Conservation (phyloP, 768 basidiomycete genomes). For the Cubamyces lactineus region DNA sequence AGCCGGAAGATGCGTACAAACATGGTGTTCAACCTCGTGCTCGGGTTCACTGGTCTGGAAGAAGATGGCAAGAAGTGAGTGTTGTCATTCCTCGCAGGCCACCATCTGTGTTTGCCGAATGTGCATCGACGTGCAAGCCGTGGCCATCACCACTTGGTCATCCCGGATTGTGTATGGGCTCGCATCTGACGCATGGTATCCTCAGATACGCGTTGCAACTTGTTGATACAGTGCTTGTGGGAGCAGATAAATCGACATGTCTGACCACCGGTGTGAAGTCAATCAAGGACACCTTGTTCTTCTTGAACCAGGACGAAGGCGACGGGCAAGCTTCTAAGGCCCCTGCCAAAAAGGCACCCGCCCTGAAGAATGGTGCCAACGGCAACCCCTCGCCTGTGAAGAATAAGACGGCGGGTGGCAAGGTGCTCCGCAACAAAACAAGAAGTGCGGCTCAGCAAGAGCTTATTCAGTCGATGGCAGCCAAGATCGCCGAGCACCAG, state of each 20-base stretch:
- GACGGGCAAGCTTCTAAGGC: slow-evolving; percentile 61
- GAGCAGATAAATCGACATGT: slow-evolving; percentile 61
- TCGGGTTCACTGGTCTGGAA: slow-evolving; percentile 89
- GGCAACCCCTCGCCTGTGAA: slow-evolving; percentile 66
- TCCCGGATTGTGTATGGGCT: neutral
- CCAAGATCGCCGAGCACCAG: slow-evolving; percentile 89
- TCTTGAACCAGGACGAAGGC: slow-evolving; percentile 62
- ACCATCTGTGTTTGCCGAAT: neutral
- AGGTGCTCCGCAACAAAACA: slow-evolving; percentile 89
- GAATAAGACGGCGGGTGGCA: slow-evolving; percentile 76
- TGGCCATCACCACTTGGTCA: neutral
- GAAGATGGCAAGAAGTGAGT: slow-evolving; percentile 75
- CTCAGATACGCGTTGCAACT: slow-evolving; percentile 85
- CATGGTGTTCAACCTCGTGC: slow-evolving; percentile 84
- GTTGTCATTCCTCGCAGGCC: neutral
- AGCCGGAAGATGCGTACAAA: slow-evolving; percentile 65
- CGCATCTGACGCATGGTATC: neutral
- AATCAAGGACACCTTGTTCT: slow-evolving; percentile 87
- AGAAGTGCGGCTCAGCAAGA: slow-evolving; percentile 88
- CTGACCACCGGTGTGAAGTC: slow-evolving; percentile 86
- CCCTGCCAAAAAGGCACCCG: slow-evolving; percentile 50
- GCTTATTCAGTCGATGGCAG: slow-evolving; percentile 72
- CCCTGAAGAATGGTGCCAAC: slow-evolving; percentile 56
- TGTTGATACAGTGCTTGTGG: slow-evolving; percentile 85
- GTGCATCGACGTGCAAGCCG: neutral